Evolutionary conservation across 208 protist genomes (phyloP).

Genomic region (Herpetomonas muscarum): DNA sequence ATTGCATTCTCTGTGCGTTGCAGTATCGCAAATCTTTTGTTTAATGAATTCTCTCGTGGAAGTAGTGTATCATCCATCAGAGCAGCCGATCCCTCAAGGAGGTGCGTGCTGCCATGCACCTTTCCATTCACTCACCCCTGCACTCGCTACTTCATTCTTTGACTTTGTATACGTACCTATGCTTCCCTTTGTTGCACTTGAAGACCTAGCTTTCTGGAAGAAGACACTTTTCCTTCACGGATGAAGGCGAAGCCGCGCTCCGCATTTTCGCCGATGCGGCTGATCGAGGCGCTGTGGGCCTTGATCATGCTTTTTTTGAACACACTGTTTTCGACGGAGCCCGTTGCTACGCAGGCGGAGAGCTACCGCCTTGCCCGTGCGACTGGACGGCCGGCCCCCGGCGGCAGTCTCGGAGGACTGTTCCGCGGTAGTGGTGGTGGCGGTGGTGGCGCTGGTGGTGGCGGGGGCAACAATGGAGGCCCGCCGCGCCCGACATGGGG

Average conservation of each 20-base stretch:
- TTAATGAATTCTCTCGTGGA: too few relatives aligned
- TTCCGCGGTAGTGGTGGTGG: slow-evolving; percentile 4
- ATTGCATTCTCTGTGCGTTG: too few relatives aligned
- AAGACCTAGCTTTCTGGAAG: too few relatives aligned
- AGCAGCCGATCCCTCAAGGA: too few relatives aligned
- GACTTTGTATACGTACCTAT: too few relatives aligned
- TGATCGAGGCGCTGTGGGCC: slow-evolving; percentile 33
- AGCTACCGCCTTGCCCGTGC: slow-evolving; percentile 18
- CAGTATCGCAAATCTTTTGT: too few relatives aligned
- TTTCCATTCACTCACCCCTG: too few relatives aligned
- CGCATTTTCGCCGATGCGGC: slow-evolving; percentile 44
- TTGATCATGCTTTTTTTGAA: slow-evolving; percentile 56
- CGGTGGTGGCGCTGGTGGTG: slow-evolving; percentile 17
- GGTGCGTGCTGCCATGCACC: too few relatives aligned
- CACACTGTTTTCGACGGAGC: slow-evolving; percentile 57
- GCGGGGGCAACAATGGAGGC: slow-evolving; percentile 18
- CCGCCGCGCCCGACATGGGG: slow-evolving; percentile 5
- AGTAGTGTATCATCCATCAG: too few relatives aligned
- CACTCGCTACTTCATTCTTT: too few relatives aligned
- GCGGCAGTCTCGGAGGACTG: background rate
- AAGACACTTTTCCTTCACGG: background rate
- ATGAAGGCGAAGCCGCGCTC: background rate
- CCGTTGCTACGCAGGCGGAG: slow-evolving; percentile 37
- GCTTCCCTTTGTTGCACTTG: too few relatives aligned
- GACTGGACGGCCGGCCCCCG: slow-evolving; percentile 1